phyloP scores from a whole-genome alignment of 257 asterid genomes.

The Nicotiana knightiana region DNA sequence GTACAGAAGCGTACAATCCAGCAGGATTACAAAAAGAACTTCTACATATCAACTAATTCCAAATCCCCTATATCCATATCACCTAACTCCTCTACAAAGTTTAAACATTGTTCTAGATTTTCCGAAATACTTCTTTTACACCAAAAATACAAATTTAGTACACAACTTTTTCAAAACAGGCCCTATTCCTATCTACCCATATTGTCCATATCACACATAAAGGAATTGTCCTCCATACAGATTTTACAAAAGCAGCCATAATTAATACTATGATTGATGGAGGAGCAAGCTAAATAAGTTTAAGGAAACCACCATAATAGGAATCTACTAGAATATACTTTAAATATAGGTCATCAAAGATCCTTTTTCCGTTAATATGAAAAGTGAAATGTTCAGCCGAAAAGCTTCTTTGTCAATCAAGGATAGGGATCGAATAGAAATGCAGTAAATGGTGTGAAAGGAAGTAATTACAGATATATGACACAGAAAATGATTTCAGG shows the following conservation, averaged over 20 bases:
- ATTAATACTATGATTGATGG: not conserved
- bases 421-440: not conserved
- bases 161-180: too few species aligned
- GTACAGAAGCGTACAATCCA: too few species aligned
- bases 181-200: too few species aligned
- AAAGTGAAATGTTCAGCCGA: not conserved
- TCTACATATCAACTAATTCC: too few species aligned
- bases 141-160: too few species aligned
- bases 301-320: not conserved
- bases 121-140: too few species aligned
- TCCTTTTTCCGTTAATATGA: not conserved
- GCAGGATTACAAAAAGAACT: too few species aligned
- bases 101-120: too few species aligned
- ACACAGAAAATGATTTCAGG: not conserved
- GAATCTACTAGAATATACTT: not conserved
- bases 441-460: not conserved
- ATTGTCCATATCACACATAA: too few species aligned
- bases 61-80: too few species aligned
- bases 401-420: not conserved
- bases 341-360: not conserved
- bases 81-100: too few species aligned
- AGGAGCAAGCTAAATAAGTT: not conserved
- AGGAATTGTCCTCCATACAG: too few species aligned
- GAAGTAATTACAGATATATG: not conserved
- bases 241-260: not conserved